Conservation (phyloP, 805 yeast species). For the Isabelozyma gotoi region DNA sequence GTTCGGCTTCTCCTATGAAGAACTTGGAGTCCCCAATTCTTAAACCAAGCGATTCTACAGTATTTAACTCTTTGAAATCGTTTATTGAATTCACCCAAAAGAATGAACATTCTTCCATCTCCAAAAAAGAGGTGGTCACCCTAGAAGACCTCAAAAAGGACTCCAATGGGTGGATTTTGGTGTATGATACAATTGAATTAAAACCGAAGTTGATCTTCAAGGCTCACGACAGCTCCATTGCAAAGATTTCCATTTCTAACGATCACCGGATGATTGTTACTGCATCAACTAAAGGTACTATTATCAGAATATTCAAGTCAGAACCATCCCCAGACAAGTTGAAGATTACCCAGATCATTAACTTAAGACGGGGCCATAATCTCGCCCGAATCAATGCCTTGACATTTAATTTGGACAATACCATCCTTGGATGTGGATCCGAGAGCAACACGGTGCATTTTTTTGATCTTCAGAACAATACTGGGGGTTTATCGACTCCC, state of each 20-base stretch:
- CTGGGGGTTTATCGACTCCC: conserved; percentile 4
- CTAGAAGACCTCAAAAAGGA: conserved; percentile 25
- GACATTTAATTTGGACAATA: conserved; percentile 31
- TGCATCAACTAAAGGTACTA: conserved; percentile 44
- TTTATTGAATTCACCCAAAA: conserved; percentile 27
- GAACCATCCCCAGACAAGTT: conserved; percentile 10
- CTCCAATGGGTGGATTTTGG: conserved; percentile 36
- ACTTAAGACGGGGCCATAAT: conserved; percentile 42
- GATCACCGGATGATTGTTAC: conserved; percentile 33
- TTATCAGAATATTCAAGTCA: conserved; percentile 34
- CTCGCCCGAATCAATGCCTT: conserved; percentile 32
- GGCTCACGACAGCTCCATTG: conserved; percentile 39
- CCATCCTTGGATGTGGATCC: conserved; percentile 39
- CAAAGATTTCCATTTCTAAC: conserved; percentile 27
- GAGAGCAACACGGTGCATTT: conserved; percentile 43
- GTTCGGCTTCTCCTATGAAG: not conserved
- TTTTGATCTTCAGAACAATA: conserved; percentile 20
- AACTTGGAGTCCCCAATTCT: conserved; percentile 11
- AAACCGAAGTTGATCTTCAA: conserved; percentile 32
- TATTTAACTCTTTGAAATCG: conserved; percentile 13
- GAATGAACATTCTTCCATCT: conserved; percentile 10
- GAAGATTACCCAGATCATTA: conserved; percentile 25
- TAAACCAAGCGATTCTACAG: conserved; percentile 19
- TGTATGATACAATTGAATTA: conserved; percentile 38
- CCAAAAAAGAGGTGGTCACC: conserved; percentile 16